These are phyloP conservation scores for Talaromyces albobiverticillius DNA, from an alignment of 2,329 filamentous ascomycete species.

Conservation along the genomic window DNA sequence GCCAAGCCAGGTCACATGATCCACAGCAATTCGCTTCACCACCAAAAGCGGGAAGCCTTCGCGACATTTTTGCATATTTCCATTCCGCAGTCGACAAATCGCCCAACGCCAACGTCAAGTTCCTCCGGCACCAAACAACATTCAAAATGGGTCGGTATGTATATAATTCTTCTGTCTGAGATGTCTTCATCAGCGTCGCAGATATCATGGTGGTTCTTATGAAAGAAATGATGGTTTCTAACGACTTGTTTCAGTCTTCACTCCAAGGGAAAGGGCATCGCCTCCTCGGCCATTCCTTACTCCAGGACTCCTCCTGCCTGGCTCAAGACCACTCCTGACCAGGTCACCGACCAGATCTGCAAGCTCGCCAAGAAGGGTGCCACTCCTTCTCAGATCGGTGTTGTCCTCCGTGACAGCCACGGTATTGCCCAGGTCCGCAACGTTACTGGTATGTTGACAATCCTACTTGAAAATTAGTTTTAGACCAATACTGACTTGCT, in stretches of 20 bases:
- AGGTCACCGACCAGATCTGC: conserved; percentile 87
- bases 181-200: not conserved
- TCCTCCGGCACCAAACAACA: conserved; percentile 12
- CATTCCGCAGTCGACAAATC: conserved; percentile 15
- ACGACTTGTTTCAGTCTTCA: conserved; percentile 66
- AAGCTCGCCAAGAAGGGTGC: conserved; percentile 52
- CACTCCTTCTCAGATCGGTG: conserved; percentile 98
- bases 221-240: not conserved
- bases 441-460: conserved; percentile 73
- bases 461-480: not conserved
- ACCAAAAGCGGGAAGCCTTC: conserved; percentile 3
- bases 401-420: conserved; percentile 96
- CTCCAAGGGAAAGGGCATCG: conserved; percentile 99
- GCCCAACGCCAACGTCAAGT: conserved; percentile 14
- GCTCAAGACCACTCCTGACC: conserved; percentile 98
- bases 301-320: conserved; percentile 87
- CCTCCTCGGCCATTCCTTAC: conserved; percentile 92
- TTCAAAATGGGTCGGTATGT: conserved; percentile 22
- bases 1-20: conserved; percentile 16
- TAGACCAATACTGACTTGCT: conserved; percentile 37
- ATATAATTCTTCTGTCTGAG: not conserved
- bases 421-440: conserved; percentile 97
- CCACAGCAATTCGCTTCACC: conserved; percentile 14
- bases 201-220: not conserved
- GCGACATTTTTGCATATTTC: conserved; percentile 3